Evolutionary conservation across 192 early-diverging fungal genomes (phyloP).

Genomic region (Jimgerdemannia lactiflua): DNA sequence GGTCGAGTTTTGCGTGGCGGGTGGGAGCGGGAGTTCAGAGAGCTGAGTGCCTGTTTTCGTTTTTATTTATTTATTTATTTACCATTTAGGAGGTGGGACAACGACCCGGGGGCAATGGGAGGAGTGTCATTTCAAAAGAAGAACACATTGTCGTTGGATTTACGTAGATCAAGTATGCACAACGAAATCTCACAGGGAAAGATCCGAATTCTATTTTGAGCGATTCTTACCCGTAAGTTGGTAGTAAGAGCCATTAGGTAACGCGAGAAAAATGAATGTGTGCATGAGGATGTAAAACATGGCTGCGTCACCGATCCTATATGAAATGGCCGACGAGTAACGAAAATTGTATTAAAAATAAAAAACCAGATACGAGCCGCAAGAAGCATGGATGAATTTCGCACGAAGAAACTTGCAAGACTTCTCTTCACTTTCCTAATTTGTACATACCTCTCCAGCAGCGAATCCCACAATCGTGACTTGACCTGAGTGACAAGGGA

Average conservation of each 20-base stretch:
- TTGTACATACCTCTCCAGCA: background rate
- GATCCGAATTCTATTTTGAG: background rate
- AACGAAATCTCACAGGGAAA: background rate
- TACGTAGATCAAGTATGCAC: no score
- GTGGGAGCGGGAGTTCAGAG: background rate
- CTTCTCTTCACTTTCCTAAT: no score
- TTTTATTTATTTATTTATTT: no score
- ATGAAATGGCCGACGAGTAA: background rate
- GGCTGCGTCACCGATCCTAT: slow-evolving; percentile 6
- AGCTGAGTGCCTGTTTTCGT: background rate
- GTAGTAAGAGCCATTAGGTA: background rate
- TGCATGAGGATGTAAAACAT: background rate
- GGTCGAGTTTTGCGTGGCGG: background rate
- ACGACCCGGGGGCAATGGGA: no score
- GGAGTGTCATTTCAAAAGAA: background rate
- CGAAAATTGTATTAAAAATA: background rate
- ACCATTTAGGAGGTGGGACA: no score
- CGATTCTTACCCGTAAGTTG: background rate
- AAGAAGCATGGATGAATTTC: background rate
- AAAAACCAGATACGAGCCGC: background rate
- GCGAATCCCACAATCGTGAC: background rate
- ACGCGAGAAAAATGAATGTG: background rate
- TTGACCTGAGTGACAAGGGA: slow-evolving; percentile 2
- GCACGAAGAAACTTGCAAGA: background rate
- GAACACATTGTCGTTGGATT: background rate